phyloP scores from a whole-genome alignment of 2,329 filamentous ascomycete species.

The Chaetothyriales sp. region DNA sequence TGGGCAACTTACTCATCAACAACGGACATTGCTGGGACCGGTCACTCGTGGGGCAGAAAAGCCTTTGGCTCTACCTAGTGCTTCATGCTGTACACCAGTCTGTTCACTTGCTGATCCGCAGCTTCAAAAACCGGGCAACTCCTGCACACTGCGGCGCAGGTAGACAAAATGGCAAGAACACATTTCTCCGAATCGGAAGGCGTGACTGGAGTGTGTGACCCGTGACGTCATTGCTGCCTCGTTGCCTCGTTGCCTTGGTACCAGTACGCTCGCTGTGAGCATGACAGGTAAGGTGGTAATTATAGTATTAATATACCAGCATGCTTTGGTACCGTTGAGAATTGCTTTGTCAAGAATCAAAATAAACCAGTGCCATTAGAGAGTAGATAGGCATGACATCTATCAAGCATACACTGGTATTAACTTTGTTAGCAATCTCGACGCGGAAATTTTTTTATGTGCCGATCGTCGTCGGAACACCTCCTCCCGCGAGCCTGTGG shows the following conservation, averaged over 20 bases:
- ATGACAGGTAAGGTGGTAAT: not conserved
- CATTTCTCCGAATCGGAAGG: not conserved
- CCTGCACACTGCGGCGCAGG: not conserved
- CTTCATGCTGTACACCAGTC: not conserved
- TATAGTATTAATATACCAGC: not conserved
- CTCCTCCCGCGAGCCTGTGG: too few species aligned
- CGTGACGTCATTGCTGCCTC: not conserved
- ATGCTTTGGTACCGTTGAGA: too few species aligned
- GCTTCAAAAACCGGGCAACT: not conserved
- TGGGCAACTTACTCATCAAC: conserved; percentile 9
- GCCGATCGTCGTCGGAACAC: too few species aligned
- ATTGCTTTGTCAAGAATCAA: too few species aligned
- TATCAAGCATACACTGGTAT: too few species aligned
- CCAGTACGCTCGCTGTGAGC: not conserved
- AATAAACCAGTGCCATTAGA: too few species aligned
- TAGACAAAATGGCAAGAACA: not conserved
- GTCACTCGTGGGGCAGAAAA: not conserved
- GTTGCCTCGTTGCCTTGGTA: too few species aligned
- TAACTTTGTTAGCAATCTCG: too few species aligned
- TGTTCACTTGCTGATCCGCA: not conserved
- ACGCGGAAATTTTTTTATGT: too few species aligned
- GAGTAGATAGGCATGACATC: too few species aligned
- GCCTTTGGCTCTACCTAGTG: not conserved
- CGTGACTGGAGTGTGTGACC: not conserved
- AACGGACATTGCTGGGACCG: conserved; percentile 8